phyloP scores from a whole-genome alignment of 106 monocot species.

The Vanilla planifolia region DNA sequence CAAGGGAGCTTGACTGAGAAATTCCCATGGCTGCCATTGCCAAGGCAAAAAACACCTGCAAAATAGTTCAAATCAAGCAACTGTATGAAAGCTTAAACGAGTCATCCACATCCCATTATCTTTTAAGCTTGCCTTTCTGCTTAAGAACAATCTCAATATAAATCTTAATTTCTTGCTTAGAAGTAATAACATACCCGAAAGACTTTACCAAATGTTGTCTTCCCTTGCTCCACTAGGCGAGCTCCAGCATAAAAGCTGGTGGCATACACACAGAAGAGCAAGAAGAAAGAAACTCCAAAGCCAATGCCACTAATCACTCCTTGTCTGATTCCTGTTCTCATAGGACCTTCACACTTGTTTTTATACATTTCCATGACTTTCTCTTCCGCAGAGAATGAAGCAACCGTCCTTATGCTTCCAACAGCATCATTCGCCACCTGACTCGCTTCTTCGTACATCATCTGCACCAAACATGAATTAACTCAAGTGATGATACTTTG shows the following conservation, averaged over 20 bases:
- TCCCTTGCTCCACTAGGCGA: neutral
- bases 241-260: conserved; percentile 3
- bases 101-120: neutral
- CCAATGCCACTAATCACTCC: conserved; percentile 5
- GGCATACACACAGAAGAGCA: conserved; percentile 5
- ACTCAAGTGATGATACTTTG: neutral
- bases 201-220: conserved; percentile 2
- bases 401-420: conserved; percentile 9
- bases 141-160: too few relatives aligned
- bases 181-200: neutral
- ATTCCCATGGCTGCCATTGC: conserved; percentile 7
- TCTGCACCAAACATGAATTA: neutral
- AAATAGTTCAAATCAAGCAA: neutral
- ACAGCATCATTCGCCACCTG: conserved; percentile 12
- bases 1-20: conserved; percentile 4
- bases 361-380: conserved; percentile 9
- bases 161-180: neutral
- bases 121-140: too few relatives aligned
- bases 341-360: conserved; percentile 4
- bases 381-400: conserved; percentile 15
- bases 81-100: too few relatives aligned
- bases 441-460: conserved; percentile 2
- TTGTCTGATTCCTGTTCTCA: conserved; percentile 7
- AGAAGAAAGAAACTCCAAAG: conserved; percentile 5
- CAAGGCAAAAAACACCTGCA: conserved; percentile 2